Base-by-base conservation (phyloP, 2,329 filamentous ascomycete species). In the Pseudopyricularia cyperi region DNA sequence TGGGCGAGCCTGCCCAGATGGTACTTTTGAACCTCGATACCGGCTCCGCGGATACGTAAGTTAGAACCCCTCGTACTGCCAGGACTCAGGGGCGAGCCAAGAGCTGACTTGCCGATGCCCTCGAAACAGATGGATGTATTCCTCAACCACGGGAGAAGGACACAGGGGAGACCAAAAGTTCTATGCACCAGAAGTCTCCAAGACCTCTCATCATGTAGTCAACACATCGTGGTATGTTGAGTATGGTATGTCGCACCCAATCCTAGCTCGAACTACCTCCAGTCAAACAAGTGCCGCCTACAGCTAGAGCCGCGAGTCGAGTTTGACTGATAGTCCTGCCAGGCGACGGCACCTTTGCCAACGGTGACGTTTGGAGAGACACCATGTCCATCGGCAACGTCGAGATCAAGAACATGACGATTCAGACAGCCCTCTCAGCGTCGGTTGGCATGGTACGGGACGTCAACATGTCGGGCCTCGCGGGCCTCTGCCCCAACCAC, bases 11-110 rank as follows among this genome's bases (percentile, higher is more conserved):
- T 6, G 57, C 63, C 6, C 79, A 83, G 58, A 76, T 69, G 3
- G 62, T 87, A 56, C 75, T 80, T 54, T 63, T 89, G 55, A 83
- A 87, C 62, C 76, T 89, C 55, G 86, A 89, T 57, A 89, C 85
- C 14, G 76, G 75, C 11, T 79, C 76, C 7, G 67, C 71, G 9
- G 76, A 79, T 54, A 65, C 76, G 83, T 93, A 76, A 77, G 84
- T 80, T 47, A n/a, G 7, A 24, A 30, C 14, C 4, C 11, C 22
- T 37, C 8, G 2, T 28, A 11, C 19, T 7, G 22, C 34, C 17
- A 15, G 34, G 34, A 37, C 24, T 14, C 22, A n/a, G 15, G 19
- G 11, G 4, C 17, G 8, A 5, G 22, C 6, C 5, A 1, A 15
- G 46, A 14, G 53, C 55, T 58, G 33, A 55, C 53, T 52, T 1